phyloP scores from a whole-genome alignment of 2,329 filamentous ascomycete species.

The Alternaria sp. region DNA sequence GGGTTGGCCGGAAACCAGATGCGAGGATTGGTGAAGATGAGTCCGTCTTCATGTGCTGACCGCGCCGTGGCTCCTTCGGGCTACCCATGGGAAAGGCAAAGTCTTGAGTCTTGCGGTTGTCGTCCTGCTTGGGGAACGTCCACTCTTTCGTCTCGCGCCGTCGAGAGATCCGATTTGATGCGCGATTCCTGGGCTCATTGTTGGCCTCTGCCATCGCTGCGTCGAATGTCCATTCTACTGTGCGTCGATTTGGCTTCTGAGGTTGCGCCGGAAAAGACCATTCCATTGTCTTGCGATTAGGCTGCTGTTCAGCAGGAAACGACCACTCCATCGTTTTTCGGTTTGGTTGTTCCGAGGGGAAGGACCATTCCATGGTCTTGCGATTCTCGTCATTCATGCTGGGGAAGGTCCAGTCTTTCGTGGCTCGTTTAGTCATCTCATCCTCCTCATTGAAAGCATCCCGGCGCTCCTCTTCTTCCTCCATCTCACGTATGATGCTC shows the following conservation, averaged over 20 bases:
- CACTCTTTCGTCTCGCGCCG: constrained; percentile 44
- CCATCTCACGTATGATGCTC: constrained; percentile 52
- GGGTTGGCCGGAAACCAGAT: constrained; percentile 46
- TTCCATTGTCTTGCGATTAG: constrained; percentile 55
- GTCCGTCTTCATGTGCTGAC: constrained; percentile 17
- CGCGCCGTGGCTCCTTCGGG: constrained; percentile 19
- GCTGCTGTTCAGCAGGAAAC: constrained; percentile 48
- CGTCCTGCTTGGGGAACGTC: constrained; percentile 30
- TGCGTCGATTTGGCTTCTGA: constrained; percentile 49
- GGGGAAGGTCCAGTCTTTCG: constrained; percentile 64
- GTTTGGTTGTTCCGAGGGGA: constrained; percentile 48
- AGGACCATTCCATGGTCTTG: constrained; percentile 63
- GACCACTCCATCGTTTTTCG: constrained; percentile 56
- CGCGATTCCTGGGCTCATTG: constrained; percentile 38
- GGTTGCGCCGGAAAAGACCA: constrained; percentile 57
- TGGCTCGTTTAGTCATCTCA: constrained; percentile 46
- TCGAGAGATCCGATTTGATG: constrained; percentile 38
- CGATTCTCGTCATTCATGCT: constrained; percentile 50
- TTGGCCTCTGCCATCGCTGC: constrained; percentile 51
- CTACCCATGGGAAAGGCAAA: constrained; percentile 45
- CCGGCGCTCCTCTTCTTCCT: constrained; percentile 50
- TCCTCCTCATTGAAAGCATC: constrained; percentile 37
- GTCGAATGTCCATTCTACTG: constrained; percentile 57
- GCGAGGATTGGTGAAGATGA: constrained; percentile 39
- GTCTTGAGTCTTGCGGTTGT: constrained; percentile 42